Conservation (phyloP, 257 asterid species). For the Ehretia macrophylla region DNA sequence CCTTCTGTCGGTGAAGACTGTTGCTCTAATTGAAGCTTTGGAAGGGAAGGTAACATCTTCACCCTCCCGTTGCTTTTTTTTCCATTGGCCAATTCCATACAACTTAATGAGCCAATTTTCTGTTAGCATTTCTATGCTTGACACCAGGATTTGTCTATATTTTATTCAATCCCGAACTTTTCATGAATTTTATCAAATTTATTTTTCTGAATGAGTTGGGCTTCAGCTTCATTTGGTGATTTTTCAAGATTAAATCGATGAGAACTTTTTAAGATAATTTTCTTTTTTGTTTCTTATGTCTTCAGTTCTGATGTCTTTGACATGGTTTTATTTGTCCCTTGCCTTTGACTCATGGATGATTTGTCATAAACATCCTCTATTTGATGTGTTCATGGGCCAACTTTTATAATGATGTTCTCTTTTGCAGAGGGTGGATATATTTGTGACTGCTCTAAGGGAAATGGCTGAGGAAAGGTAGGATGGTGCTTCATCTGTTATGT, state of each 20-base stretch:
- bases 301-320: too few species aligned
- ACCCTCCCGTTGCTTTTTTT: slow-evolving; percentile 8
- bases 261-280: too few species aligned
- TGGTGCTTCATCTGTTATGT: slow-evolving; percentile 8
- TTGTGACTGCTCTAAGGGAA: slow-evolving; percentile 65
- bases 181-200: neutral
- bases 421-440: slow-evolving; percentile 70
- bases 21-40: slow-evolving; percentile 63
- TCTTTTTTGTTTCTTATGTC: too few species aligned
- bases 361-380: too few species aligned
- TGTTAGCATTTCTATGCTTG: slow-evolving; percentile 1
- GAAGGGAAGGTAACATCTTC: slow-evolving; percentile 75
- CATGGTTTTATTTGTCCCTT: too few species aligned
- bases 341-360: too few species aligned
- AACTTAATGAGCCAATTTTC: neutral
- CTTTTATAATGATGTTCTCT: slow-evolving; percentile 2
- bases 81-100: slow-evolving; percentile 10
- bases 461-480: slow-evolving; percentile 75
- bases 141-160: slow-evolving; percentile 17
- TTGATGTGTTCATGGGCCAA: neutral
- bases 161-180: neutral
- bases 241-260: too few species aligned
- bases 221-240: too few species aligned
- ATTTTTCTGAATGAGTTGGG: neutral
- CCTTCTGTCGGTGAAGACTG: slow-evolving; percentile 58